Conservation (phyloP, 441 rosid genomes). For the Mallotus repandus region DNA sequence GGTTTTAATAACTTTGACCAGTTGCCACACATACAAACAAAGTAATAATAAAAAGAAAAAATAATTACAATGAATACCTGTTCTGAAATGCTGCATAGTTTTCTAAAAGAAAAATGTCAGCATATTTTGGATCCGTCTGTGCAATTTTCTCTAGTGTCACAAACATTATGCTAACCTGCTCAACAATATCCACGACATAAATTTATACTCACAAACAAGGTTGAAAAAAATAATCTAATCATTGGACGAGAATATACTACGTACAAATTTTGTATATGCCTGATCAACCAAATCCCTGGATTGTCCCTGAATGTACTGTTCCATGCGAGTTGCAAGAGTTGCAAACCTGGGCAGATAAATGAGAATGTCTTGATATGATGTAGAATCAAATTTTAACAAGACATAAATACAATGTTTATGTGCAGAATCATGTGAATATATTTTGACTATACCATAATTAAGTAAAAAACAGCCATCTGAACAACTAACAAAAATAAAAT, state of each 20-base stretch:
- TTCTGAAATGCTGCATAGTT: constrained; percentile 99
- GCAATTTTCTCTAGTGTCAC: constrained; percentile 92
- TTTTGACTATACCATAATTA: not conserved
- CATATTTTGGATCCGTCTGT: constrained; percentile 88
- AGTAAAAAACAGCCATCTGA: not conserved
- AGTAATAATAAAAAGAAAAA: not conserved
- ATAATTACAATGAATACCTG: constrained; percentile 43
- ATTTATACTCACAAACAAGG: not conserved
- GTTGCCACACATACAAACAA: not conserved
- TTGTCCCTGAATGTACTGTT: constrained; percentile 98
- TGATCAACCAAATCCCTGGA: constrained; percentile 99
- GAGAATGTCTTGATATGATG: not conserved
- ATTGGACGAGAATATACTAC: constrained; percentile 29
- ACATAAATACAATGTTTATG: not conserved
- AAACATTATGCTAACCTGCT: constrained; percentile 95
- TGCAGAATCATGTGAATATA: not conserved
- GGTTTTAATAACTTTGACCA: not conserved
- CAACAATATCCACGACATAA: constrained; percentile 28
- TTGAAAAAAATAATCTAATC: not conserved
- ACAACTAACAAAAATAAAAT: not conserved
- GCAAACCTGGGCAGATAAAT: constrained; percentile 64
- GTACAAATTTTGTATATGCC: constrained; percentile 93
- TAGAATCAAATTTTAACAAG: not conserved
- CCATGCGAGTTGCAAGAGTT: constrained; percentile 98
- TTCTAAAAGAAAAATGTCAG: constrained; percentile 89